Conservation (phyloP, 1,139 yeast species). For the Yamadazyma dushanensis region DNA sequence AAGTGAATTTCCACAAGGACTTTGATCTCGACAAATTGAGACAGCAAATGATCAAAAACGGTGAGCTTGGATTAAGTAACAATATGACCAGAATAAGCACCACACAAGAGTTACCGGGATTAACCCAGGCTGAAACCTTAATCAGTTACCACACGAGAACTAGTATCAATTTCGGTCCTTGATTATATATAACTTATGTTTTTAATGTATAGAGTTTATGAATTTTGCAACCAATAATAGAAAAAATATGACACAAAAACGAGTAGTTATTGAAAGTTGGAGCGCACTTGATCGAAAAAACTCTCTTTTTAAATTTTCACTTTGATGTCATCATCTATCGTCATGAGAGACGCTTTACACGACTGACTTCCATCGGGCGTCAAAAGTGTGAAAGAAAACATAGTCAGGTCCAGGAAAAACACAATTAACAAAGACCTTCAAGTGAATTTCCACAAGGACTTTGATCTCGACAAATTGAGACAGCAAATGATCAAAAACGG, state of each 20-base stretch:
- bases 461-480: conserved; percentile 38
- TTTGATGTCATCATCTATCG: conserved; percentile 48
- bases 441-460: conserved; percentile 34
- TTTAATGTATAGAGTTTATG: neutral
- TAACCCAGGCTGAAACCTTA: conserved; percentile 51
- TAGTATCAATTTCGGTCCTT: conserved; percentile 29
- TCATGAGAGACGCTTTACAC: conserved; percentile 43
- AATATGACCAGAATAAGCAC: conserved; percentile 45
- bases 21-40: conserved; percentile 39
- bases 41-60: conserved; percentile 40
- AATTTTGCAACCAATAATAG: too few relatives aligned
- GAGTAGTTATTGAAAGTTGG: too few relatives aligned
- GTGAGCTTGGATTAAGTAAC: conserved; percentile 36
- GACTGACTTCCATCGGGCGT: conserved; percentile 34
- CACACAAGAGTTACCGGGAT: conserved; percentile 51
- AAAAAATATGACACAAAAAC: too few relatives aligned
- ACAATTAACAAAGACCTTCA: conserved; percentile 24
- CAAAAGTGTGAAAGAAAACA: conserved; percentile 45
- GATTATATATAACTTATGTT: neutral
- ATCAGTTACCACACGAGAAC: conserved; percentile 45
- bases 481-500: conserved; percentile 43
- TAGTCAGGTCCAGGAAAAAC: conserved; percentile 32
- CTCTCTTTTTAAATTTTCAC: too few relatives aligned
- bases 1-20: conserved; percentile 34
- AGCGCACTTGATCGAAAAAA: too few relatives aligned